Evolutionary conservation across 768 basidiomycete species (phyloP).

Genomic region (Harrya chromipes): DNA sequence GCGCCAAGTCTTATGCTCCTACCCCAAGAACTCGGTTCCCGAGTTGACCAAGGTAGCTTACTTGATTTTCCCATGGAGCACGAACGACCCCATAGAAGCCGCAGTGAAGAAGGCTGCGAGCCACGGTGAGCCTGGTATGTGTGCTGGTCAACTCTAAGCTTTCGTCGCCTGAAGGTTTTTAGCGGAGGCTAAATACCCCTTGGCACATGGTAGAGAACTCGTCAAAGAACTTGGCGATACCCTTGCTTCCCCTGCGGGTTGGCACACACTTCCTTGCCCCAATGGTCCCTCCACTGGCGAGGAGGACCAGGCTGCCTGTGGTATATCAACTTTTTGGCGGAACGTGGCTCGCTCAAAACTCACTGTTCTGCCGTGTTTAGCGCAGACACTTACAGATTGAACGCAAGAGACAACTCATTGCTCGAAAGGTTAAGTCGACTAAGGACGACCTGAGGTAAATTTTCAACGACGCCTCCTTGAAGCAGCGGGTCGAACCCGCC

Average conservation of each 20-base stretch:
- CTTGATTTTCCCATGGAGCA: conserved; percentile 74
- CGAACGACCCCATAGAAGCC: conserved; percentile 78
- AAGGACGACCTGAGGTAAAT: conserved; percentile 7
- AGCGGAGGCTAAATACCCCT: conserved; percentile 4
- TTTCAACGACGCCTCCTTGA: not conserved
- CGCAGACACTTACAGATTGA: not conserved
- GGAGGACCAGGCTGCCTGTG: conserved; percentile 10
- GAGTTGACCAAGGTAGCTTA: conserved; percentile 45
- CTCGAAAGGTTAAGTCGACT: conserved; percentile 8
- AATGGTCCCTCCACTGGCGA: conserved; percentile 53
- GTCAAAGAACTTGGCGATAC: conserved; percentile 69
- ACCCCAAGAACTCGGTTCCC: conserved; percentile 12
- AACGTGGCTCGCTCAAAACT: conserved; percentile 2
- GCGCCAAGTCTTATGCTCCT: conserved; percentile 7
- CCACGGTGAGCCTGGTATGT: conserved; percentile 18
- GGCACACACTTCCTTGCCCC: conserved; percentile 78
- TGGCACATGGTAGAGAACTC: conserved; percentile 29
- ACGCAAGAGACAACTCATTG: conserved; percentile 1
- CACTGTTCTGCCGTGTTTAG: conserved; percentile 2
- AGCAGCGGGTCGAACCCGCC: not conserved
- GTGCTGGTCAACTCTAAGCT: not conserved
- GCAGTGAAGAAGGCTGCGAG: conserved; percentile 14
- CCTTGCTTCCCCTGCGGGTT: conserved; percentile 83
- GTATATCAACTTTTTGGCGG: conserved; percentile 5
- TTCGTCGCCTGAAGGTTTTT: not conserved